These are phyloP conservation scores for Lolium multiflorum DNA, from an alignment of 176 grass and related monocot genomes.

Conservation along the genomic window DNA sequence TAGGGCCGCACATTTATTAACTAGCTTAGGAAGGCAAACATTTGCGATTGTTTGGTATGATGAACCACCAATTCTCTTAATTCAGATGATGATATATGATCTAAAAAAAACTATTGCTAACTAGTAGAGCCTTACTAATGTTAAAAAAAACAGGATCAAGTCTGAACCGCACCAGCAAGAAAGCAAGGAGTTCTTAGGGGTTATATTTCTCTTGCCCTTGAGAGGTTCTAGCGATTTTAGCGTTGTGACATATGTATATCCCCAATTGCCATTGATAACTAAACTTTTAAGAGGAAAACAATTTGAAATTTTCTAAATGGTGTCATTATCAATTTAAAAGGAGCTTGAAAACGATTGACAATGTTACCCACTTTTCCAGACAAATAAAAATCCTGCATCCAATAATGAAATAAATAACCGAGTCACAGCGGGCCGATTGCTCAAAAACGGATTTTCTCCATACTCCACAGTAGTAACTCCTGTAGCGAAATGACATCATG, in stretches of 20 bases:
- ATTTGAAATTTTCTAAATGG: not conserved
- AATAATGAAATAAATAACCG: not conserved
- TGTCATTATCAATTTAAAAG: not conserved
- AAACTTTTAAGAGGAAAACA: not conserved
- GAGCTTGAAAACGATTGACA: not conserved
- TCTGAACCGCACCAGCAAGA: not conserved
- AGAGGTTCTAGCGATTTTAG: not conserved
- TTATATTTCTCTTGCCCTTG: not conserved
- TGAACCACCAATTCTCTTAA: not conserved
- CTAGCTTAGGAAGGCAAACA: not conserved
- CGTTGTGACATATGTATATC: not conserved
- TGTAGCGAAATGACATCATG: conserved; percentile 2
- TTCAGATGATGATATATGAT: not conserved
- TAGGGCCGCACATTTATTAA: no score
- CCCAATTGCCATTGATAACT: not conserved
- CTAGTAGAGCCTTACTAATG: not conserved
- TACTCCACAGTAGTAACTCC: not conserved
- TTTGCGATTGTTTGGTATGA: not conserved
- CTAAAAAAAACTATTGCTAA: not conserved
- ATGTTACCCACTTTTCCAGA: not conserved
- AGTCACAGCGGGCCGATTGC: not conserved
- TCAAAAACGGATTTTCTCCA: not conserved
- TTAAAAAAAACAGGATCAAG: not conserved
- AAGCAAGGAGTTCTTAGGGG: not conserved
- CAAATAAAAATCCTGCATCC: not conserved